Conservation (phyloP, 495 filamentous ascomycete species). For the Aspergillus egyptiacus region DNA sequence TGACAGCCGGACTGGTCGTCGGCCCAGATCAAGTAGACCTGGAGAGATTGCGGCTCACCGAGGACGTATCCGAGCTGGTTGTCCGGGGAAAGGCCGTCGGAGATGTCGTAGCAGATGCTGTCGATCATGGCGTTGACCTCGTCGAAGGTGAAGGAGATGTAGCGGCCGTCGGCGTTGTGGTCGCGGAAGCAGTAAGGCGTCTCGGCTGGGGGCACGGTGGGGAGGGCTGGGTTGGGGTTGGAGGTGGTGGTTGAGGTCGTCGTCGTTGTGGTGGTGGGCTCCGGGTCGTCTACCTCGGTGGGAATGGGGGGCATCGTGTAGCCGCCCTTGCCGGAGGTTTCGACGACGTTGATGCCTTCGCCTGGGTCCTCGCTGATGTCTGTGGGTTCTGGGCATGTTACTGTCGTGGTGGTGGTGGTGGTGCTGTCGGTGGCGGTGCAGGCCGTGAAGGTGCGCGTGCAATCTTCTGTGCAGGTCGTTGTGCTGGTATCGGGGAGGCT, state of each 20-base stretch:
- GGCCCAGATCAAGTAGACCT: background rate
- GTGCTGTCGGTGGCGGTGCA: background rate
- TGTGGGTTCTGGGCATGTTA: background rate
- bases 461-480: background rate
- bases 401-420: background rate
- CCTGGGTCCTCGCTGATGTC: background rate
- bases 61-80: background rate
- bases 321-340: background rate
- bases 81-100: background rate
- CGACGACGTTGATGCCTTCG: background rate
- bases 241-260: background rate
- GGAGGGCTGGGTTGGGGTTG: background rate
- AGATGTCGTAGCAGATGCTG: background rate
- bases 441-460: background rate
- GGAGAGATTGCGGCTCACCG: background rate
- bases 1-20: background rate
- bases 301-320: background rate
- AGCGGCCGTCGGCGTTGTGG: background rate
- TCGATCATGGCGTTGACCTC: background rate
- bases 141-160: background rate
- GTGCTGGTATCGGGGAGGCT: background rate
- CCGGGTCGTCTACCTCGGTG: background rate
- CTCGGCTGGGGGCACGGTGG: background rate
- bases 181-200: background rate
- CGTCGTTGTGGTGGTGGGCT: background rate